Evolutionary conservation across 257 asterid species (phyloP), one percentile per base, ranked within the genome.

Genomic region (Agastache rugosa): DNA sequence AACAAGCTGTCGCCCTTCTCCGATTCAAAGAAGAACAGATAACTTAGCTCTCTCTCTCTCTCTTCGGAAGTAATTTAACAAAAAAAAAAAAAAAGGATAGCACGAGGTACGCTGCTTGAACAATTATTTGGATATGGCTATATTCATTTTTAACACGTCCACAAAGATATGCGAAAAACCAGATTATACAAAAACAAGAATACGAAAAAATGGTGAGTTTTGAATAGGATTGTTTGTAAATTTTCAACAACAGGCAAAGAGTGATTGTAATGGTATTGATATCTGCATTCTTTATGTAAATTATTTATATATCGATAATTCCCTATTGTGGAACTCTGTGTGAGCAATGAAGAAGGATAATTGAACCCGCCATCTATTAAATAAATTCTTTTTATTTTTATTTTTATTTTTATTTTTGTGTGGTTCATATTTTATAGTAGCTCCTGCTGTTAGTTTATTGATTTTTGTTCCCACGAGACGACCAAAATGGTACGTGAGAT

Each of bases 11-110:
- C 6, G 87, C 93, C 63, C 80, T 84, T 66, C 83, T 87, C 31
- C 83, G 82, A 20, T 89, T 89, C 54, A 91, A 91, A 78, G 91
- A 88, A 87, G 97, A 91, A 73, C 86, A 82, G 77, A 82, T 86
- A 55, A 87, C 89, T 37, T 87, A 60, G 60, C 71, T 45, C 63
- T 41, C 72, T 44, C 51, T 8, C 59, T 50, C 19, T 50, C 53
- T 47, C 39, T 39, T 39, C 9, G 14, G 1, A 44, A 53, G 54
- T 31, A 51, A 34, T 10, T 20, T 20, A 67, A 62, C 54, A 20
- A 19, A 2, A 17, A 41, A 22, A 60, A 20, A 19, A 2, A 17
- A 41, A 22, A 60, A 74, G 42, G 20, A 63, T 60, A 45, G 44
- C 16, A 31, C 20, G 55, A 23, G 73, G 75, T 53, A 74, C 65